phyloP scores from a whole-genome alignment of 2,329 filamentous ascomycete species.

The Alternaria longipes region DNA sequence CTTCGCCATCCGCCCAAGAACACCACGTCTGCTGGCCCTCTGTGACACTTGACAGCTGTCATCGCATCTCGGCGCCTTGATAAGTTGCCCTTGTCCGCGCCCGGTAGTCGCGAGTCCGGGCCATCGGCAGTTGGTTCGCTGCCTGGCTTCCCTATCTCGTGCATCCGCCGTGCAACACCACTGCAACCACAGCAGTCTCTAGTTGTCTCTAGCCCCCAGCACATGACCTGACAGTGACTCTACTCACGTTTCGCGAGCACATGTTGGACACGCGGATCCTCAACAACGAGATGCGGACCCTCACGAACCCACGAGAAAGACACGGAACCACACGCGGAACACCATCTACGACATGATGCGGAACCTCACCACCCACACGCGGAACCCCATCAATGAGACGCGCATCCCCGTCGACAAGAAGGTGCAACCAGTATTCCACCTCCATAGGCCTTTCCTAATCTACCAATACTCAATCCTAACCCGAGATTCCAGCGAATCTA shows the following conservation, averaged over 20 bases:
- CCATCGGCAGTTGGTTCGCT: neutral
- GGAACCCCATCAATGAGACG: neutral
- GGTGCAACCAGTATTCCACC: fast-evolving
- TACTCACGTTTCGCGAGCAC: neutral
- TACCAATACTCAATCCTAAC: neutral
- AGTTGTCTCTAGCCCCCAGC: neutral
- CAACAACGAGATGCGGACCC: neutral
- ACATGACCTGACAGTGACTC: neutral
- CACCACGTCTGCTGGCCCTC: neutral
- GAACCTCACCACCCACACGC: neutral
- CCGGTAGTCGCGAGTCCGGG: neutral
- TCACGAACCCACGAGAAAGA: neutral
- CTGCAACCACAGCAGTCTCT: neutral
- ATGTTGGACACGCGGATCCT: neutral
- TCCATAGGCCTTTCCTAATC: fast-evolving
- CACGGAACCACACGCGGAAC: neutral
- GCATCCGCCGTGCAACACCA: neutral
- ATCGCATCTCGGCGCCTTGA: constrained; percentile 7
- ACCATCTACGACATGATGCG: neutral
- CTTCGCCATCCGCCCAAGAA: neutral
- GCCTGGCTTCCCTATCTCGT: neutral
- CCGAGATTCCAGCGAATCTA: neutral
- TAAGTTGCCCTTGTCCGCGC: neutral
- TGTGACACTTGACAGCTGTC: constrained; percentile 10
- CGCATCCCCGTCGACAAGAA: neutral